These are phyloP conservation scores for Naegleria lovaniensis DNA, from an alignment of 208 protist species.

Conservation along the genomic window DNA sequence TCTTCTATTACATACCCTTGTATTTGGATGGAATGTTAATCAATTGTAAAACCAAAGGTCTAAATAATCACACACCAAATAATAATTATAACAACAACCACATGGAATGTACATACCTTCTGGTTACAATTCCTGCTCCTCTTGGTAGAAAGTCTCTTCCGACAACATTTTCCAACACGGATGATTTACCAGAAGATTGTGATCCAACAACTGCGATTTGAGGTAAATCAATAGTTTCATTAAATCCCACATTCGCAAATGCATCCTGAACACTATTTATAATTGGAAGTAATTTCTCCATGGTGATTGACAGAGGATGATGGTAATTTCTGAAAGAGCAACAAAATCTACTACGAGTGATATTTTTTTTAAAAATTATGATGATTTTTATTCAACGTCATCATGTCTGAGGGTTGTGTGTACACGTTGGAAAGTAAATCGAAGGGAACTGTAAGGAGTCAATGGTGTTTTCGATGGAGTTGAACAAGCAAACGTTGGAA, in stretches of 20 bases:
- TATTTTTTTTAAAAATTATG: too few relatives aligned
- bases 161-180: constrained; percentile 98
- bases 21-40: constrained; percentile 52
- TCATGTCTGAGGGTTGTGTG: too few relatives aligned
- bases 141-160: constrained; percentile 98
- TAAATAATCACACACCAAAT: too few relatives aligned
- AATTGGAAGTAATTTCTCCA: constrained; percentile 91
- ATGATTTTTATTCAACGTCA: too few relatives aligned
- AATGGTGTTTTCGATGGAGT: too few relatives aligned
- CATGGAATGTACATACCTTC: too few relatives aligned
- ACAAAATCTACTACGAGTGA: too few relatives aligned
- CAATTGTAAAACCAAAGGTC: constrained; percentile 97
- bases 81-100: neutral
- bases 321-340: too few relatives aligned
- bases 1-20: neutral
- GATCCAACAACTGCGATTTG: constrained; percentile 97
- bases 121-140: constrained; percentile 97
- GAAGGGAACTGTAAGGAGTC: too few relatives aligned
- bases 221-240: constrained; percentile 83
- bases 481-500: too few relatives aligned
- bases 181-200: constrained; percentile 91
- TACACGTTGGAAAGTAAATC: too few relatives aligned
- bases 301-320: constrained; percentile 35
- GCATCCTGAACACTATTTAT: constrained; percentile 96
- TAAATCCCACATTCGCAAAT: constrained; percentile 75